Percentiles rank a stretch among this genome's conserved stretches.
These are phyloP conservation scores for Priceomyces medius DNA, from an alignment of 805 yeast species.

Conservation along the genomic window DNA sequence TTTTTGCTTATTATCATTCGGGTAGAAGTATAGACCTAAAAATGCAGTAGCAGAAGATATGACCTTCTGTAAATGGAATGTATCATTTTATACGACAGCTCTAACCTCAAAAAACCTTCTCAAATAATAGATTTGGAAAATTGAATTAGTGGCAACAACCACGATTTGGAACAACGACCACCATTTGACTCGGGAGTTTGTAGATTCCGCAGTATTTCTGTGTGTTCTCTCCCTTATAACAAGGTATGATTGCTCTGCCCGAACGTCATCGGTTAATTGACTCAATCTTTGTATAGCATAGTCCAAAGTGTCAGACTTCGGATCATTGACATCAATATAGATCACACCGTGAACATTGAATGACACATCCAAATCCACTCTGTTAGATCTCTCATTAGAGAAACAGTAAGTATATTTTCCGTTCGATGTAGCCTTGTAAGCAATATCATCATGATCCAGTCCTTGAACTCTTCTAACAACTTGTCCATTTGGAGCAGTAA, in stretches of 20 bases:
- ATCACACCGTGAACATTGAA: slow-evolving; percentile 94
- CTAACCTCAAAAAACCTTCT: slow-evolving; percentile 95
- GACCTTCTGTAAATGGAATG: not conserved
- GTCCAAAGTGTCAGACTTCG: slow-evolving; percentile 76
- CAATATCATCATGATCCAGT: slow-evolving; percentile 78
- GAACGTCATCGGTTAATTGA: slow-evolving; percentile 78
- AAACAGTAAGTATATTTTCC: slow-evolving; percentile 90
- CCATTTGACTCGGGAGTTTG: slow-evolving; percentile 95
- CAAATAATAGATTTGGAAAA: slow-evolving; percentile 91
- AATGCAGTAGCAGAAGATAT: slow-evolving; percentile 3
- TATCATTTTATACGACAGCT: slow-evolving; percentile 58
- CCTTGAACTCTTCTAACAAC: slow-evolving; percentile 50
- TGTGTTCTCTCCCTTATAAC: slow-evolving; percentile 96
- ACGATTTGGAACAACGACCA: slow-evolving; percentile 92
- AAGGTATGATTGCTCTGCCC: slow-evolving; percentile 89
- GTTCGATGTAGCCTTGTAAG: slow-evolving; percentile 57
- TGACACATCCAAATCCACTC: slow-evolving; percentile 84
- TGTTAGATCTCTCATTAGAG: slow-evolving; percentile 74
- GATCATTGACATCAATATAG: slow-evolving; percentile 76
- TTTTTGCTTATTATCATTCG: slow-evolving; percentile 2
- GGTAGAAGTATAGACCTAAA: slow-evolving; percentile 3
- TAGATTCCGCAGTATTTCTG: slow-evolving; percentile 97
- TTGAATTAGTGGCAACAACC: slow-evolving; percentile 80
- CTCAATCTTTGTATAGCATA: slow-evolving; percentile 74
- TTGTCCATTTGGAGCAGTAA: slow-evolving; percentile 43